A percentile compares a stretch with the other conserved stretches of the same genome.
phyloP scores from a whole-genome alignment of 2,329 filamentous ascomycete genomes.

The Lecanicillium sp. region DNA sequence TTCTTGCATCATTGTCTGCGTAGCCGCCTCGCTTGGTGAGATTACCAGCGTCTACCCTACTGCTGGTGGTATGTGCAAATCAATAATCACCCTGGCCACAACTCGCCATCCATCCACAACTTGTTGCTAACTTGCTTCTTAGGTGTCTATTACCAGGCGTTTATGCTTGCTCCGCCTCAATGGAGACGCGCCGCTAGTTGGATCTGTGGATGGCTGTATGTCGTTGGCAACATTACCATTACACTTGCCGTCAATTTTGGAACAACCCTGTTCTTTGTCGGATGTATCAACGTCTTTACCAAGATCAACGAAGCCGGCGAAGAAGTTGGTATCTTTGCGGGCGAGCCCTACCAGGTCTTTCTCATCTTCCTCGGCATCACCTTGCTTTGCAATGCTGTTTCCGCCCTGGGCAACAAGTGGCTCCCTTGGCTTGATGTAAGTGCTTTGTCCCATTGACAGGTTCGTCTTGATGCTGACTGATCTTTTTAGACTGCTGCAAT shows the following conservation, averaged over 20 bases:
- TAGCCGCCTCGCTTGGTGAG: conserved; percentile 62
- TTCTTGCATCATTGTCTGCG: conserved; percentile 61
- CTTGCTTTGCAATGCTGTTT: conserved; percentile 55
- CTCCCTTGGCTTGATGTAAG: conserved; percentile 63
- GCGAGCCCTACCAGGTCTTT: conserved; percentile 54
- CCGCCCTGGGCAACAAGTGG: conserved; percentile 57
- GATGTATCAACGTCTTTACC: conserved; percentile 48
- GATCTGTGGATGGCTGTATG: conserved; percentile 69
- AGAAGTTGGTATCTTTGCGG: conserved; percentile 35
- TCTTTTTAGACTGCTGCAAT: conserved; percentile 58
- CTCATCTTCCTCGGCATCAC: conserved; percentile 65
- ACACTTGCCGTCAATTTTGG: conserved; percentile 78
- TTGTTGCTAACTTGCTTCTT: conserved; percentile 2
- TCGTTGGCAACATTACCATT: conserved; percentile 74
- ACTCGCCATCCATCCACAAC: too few species aligned
- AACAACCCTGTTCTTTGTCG: conserved; percentile 56
- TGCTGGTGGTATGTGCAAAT: conserved; percentile 47
- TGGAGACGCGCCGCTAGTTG: conserved; percentile 59
- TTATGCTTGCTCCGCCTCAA: conserved; percentile 56
- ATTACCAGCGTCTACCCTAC: conserved; percentile 70
- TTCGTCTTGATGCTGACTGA: conserved; percentile 1
- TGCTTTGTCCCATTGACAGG: conserved; percentile 5
- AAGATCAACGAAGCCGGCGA: conserved; percentile 32
- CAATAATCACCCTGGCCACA: too few species aligned
- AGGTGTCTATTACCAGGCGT: conserved; percentile 68